These are phyloP conservation scores for Zalerion maritima DNA, from an alignment of 495 filamentous ascomycete species.

Conservation along the genomic window DNA sequence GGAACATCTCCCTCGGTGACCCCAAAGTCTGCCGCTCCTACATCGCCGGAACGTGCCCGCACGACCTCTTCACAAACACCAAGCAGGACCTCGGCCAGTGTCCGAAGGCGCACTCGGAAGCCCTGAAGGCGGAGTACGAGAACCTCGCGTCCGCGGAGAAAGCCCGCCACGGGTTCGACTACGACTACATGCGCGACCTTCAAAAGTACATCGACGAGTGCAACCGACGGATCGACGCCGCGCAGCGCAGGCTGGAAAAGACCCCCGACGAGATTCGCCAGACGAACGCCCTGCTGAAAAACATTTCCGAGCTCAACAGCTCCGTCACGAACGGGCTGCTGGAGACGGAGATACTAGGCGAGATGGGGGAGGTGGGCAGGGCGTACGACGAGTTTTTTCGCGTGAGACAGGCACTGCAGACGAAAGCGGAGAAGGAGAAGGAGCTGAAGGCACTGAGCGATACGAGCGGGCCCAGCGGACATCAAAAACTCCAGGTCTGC, in stretches of 20 bases:
- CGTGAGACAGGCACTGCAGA: conserved; percentile 61
- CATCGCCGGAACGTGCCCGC: conserved; percentile 85
- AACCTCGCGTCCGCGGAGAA: conserved; percentile 49
- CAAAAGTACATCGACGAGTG: conserved; percentile 92
- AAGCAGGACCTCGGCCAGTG: conserved; percentile 94
- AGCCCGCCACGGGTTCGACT: conserved; percentile 75
- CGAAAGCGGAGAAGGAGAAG: conserved; percentile 72
- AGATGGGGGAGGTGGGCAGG: conserved; percentile 61
- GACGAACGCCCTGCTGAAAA: conserved; percentile 84
- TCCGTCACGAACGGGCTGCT: conserved; percentile 71
- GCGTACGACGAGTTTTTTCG: conserved; percentile 79
- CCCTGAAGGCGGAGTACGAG: conserved; percentile 79
- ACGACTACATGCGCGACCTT: conserved; percentile 92
- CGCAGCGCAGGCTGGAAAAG: conserved; percentile 86
- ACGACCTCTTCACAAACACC: conserved; percentile 99
- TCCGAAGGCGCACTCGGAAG: conserved; percentile 78
- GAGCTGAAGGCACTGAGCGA: conserved; percentile 87
- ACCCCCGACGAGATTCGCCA: conserved; percentile 94
- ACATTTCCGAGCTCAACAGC: conserved; percentile 66
- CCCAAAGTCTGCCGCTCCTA: conserved; percentile 91
- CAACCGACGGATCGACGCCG: conserved; percentile 81
- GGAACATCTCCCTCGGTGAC: conserved; percentile 79
- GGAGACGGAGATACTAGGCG: conserved; percentile 75
- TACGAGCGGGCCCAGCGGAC: conserved; percentile 78
- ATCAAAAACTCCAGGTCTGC: conserved; percentile 97